A percentile compares a stretch with the other conserved stretches of the same genome.
Evolutionary conservation across 2,329 filamentous ascomycete genomes (phyloP).

Genomic region (Apiospora aurea): DNA sequence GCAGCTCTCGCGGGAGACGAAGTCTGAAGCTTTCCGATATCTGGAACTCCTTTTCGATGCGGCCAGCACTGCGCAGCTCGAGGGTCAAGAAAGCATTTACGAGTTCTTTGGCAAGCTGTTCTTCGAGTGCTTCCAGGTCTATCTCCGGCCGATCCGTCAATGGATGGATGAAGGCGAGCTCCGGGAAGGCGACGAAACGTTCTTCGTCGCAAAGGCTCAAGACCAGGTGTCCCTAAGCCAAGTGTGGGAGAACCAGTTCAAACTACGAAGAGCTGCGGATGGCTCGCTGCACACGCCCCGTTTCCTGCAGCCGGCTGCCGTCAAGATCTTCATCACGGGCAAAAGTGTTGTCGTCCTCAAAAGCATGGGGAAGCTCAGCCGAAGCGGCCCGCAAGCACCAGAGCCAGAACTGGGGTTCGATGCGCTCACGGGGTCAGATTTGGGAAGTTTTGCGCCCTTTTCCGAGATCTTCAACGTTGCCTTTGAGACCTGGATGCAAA

Average conservation of each 20-base stretch:
- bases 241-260: constrained; percentile 80
- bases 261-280: constrained; percentile 66
- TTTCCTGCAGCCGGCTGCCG: constrained; percentile 74
- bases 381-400: constrained; percentile 40
- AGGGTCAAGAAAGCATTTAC: constrained; percentile 69
- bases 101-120: constrained; percentile 73
- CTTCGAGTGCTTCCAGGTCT: constrained; percentile 81
- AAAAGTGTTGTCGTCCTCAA: constrained; percentile 89
- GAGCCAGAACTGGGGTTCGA: constrained; percentile 64
- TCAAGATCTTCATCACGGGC: constrained; percentile 83
- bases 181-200: constrained; percentile 68
- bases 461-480: constrained; percentile 75
- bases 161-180: constrained; percentile 89
- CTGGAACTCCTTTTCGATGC: constrained; percentile 80
- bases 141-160: constrained; percentile 76
- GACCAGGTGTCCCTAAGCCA: constrained; percentile 65
- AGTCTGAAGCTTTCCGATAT: constrained; percentile 70
- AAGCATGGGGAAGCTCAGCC: constrained; percentile 65
- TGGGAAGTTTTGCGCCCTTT: constrained; percentile 67
- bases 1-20: constrained; percentile 58
- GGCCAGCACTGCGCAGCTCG: constrained; percentile 72
- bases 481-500: constrained; percentile 79
- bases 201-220: constrained; percentile 74
- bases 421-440: constrained; percentile 56
- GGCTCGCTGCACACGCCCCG: constrained; percentile 72